These are phyloP conservation scores for Aspergillus panamensis DNA, from an alignment of 495 filamentous ascomycete species.

Conservation along the genomic window DNA sequence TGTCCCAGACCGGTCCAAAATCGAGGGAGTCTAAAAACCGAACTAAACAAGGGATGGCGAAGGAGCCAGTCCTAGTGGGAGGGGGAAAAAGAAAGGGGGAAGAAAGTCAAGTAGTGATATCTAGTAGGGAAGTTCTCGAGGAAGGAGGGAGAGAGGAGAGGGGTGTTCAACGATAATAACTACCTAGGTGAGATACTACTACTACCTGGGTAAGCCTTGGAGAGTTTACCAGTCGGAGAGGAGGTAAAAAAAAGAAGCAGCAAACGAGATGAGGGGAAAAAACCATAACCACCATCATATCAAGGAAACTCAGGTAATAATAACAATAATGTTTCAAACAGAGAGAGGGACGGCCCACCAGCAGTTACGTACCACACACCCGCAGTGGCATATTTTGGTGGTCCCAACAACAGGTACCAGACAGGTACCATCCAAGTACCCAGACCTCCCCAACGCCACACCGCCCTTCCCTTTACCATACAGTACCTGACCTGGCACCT, in stretches of 20 bases:
- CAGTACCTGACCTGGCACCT: background rate
- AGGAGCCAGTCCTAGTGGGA: background rate
- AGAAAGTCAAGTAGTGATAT: slow-evolving; percentile 1
- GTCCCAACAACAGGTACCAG: background rate
- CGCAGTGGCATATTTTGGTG: background rate
- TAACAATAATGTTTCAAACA: background rate
- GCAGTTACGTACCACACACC: slow-evolving; percentile 9
- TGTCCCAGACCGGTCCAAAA: slow-evolving; percentile 5
- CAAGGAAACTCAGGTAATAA: too few species aligned
- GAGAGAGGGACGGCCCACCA: slow-evolving; percentile 17
- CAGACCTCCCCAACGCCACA: background rate
- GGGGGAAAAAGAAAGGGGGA: background rate
- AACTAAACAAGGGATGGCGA: background rate
- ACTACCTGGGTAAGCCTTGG: too few species aligned
- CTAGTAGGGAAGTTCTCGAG: background rate
- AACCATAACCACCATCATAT: background rate
- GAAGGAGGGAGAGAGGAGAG: too few species aligned
- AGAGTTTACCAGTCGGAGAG: too few species aligned
- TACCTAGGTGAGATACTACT: too few species aligned
- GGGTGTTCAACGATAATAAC: background rate
- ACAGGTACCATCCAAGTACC: background rate
- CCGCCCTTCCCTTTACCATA: slow-evolving; percentile 1
- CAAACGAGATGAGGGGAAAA: slow-evolving; percentile 4
- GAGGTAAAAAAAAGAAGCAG: slow-evolving; percentile 3
- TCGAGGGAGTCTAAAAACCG: slow-evolving; percentile 3